These are phyloP conservation scores for Fagopyrum homotropicum DNA, from an alignment of 148 eudicot species.

Conservation along the genomic window DNA sequence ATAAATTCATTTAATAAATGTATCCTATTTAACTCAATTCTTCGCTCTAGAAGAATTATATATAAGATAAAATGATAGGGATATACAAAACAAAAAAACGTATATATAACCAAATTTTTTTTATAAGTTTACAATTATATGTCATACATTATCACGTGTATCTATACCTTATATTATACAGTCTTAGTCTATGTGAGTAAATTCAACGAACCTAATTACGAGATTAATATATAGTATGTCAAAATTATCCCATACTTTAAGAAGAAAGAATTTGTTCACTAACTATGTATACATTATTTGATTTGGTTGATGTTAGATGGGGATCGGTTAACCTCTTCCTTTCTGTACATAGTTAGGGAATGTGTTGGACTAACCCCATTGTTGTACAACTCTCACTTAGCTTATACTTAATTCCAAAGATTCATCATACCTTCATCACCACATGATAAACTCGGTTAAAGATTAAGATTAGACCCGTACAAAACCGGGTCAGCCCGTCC, in stretches of 20 bases:
- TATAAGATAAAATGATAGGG: too few species aligned
- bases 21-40: too few species aligned
- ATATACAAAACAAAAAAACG: too few species aligned
- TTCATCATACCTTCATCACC: background rate
- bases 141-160: background rate
- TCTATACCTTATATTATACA: background rate
- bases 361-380: constrained; percentile 10
- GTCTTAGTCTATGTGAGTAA: background rate
- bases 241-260: background rate
- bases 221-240: background rate
- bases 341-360: constrained; percentile 2
- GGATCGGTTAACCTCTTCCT: constrained; percentile 1
- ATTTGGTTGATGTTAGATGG: background rate
- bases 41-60: too few species aligned
- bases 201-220: background rate
- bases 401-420: constrained; percentile 3
- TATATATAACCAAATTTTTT: too few species aligned
- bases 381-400: background rate
- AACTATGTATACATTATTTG: background rate
- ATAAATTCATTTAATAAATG: too few species aligned
- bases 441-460: too few species aligned
- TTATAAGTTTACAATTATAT: too few species aligned
- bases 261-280: background rate
- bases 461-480: too few species aligned
- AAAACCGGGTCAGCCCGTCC: too few species aligned